Evolutionary conservation across 805 yeast genomes (phyloP).

Genomic region (Ogataea siamensis): DNA sequence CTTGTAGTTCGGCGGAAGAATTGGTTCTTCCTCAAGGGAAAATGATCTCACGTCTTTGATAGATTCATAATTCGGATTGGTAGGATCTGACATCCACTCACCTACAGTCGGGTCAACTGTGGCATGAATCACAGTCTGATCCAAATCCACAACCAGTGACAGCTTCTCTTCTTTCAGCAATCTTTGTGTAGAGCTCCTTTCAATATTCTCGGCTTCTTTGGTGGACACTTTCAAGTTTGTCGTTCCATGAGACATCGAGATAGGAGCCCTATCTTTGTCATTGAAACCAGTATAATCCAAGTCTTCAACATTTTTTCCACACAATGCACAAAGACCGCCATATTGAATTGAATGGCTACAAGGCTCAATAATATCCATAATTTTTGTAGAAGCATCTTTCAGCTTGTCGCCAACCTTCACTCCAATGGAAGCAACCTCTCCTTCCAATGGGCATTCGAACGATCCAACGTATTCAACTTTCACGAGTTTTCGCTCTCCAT

Average conservation of each 20-base stretch:
- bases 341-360: constrained; percentile 92
- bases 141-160: constrained; percentile 91
- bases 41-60: constrained; percentile 80
- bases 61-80: constrained; percentile 80
- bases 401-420: constrained; percentile 62
- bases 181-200: constrained; percentile 59
- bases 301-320: constrained; percentile 78
- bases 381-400: constrained; percentile 40
- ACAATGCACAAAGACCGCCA: constrained; percentile 91
- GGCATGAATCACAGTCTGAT: constrained; percentile 96
- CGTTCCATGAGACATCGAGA: constrained; percentile 86
- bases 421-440: constrained; percentile 51
- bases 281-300: constrained; percentile 72
- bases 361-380: constrained; percentile 68
- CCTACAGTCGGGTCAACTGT: constrained; percentile 97
- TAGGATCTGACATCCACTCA: constrained; percentile 88
- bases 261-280: constrained; percentile 73
- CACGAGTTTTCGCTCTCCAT: constrained; percentile 42
- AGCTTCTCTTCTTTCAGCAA: constrained; percentile 63
- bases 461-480: constrained; percentile 70
- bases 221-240: constrained; percentile 79
- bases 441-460: constrained; percentile 82
- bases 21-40: constrained; percentile 71
- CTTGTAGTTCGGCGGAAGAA: constrained; percentile 53
- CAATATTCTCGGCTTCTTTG: constrained; percentile 84